phyloP scores from a whole-genome alignment of 805 yeast species.

The Ogataea pignaliae region DNA sequence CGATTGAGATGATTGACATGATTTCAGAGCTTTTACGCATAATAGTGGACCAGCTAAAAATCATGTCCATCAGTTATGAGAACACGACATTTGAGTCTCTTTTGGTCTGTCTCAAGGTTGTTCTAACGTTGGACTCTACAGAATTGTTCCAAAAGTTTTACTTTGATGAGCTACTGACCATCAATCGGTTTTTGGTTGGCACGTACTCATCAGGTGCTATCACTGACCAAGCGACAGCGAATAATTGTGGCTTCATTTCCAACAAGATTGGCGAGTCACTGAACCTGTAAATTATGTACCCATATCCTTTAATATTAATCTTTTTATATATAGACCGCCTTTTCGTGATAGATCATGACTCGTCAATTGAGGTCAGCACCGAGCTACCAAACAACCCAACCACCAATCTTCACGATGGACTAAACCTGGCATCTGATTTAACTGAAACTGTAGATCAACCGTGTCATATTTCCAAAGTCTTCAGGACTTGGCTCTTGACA shows the following conservation, averaged over 20 bases:
- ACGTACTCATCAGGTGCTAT: constrained; percentile 5
- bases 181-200: constrained; percentile 4
- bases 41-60: constrained; percentile 8
- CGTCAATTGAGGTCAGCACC: no score
- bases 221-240: constrained; percentile 1
- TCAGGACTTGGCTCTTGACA: constrained; percentile 64
- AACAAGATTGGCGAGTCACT: constrained; percentile 7
- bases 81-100: constrained; percentile 10
- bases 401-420: no score
- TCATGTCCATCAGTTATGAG: constrained; percentile 5
- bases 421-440: no score
- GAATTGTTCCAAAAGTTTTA: background rate
- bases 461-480: constrained; percentile 60
- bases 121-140: constrained; percentile 2
- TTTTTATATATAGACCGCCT: no score
- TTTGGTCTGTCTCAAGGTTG: constrained; percentile 7
- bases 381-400: no score
- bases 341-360: no score
- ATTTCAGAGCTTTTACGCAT: constrained; percentile 44
- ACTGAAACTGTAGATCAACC: no score
- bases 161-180: constrained; percentile 1
- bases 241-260: constrained; percentile 2
- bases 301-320: no score
- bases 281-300: no score
- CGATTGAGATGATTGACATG: constrained; percentile 51